Evolutionary conservation across 192 early-diverging fungal species (phyloP), one percentile per base, ranked within the genome.

Genomic region (Allomyces javanicus): DNA sequence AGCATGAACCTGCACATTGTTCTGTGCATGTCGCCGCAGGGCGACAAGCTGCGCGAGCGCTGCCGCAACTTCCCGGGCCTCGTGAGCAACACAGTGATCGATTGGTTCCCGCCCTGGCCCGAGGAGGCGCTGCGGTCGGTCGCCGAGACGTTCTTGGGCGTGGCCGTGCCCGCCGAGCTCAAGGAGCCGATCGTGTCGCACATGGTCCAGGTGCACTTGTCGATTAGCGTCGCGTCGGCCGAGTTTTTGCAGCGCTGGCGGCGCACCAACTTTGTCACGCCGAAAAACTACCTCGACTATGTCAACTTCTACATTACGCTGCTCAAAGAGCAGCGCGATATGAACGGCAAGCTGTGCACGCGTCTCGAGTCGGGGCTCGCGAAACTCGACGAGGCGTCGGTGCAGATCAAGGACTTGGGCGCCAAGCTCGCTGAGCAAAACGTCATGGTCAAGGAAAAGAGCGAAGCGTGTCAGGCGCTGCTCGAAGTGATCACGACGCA

Each of bases 101-200:
- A 99, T 77, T 98, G 97, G 96, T 96, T 97, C 64, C 96, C 94
- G 61, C 96, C 97, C 73, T 98, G 96, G 96, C 86, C 92, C 0
- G 88, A 93, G 70, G 92, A 96, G 72, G 96, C 94, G 1, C 89
- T 99, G 72, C 94, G 84, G 80, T 96, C 97, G 78, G 97, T 99
- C 25, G 96, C 91, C 33, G 83, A 85, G 65, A 96, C 98, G 77
- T 94, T 97, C 72, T 96, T 96, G 9, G 77, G 83, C 61, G 79
- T 82, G 5, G 73, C 97, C 25, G 96, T 83, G 62, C 89, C 87
- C 4, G 81, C 87, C 0, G 72, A 78, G 14, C 89, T 92, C 72
- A 85, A 96, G 68, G 82, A 89, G 71, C 85, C 91, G 0, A 83
- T 96, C 24, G 78, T 89, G 58, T 89, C 94, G 67, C 91, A 91